Percentiles rank a stretch among this genome's conserved stretches.
Evolutionary conservation across 331 rosid species (phyloP).

Genomic region (Arachis monticola): DNA sequence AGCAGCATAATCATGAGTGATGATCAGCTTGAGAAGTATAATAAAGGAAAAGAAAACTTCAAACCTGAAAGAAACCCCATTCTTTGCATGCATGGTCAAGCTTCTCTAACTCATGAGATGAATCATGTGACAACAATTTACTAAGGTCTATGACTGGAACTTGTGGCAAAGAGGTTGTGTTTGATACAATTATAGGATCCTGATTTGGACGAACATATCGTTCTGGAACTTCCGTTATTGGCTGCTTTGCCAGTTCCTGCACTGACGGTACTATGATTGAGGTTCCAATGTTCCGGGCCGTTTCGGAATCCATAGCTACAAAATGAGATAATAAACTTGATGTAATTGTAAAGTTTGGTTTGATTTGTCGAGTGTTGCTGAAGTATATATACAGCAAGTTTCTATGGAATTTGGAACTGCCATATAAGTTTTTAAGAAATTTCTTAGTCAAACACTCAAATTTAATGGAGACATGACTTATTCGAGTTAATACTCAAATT

Average conservation of each 20-base stretch:
- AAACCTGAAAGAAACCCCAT: slow-evolving; percentile 38
- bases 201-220: slow-evolving; percentile 27
- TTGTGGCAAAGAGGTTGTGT: neutral
- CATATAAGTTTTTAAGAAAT: too few relatives aligned
- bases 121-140: slow-evolving; percentile 16
- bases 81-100: slow-evolving; percentile 17
- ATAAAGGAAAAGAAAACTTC: neutral
- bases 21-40: neutral
- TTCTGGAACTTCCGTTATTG: slow-evolving; percentile 25
- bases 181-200: neutral
- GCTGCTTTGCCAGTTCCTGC: slow-evolving; percentile 31
- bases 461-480: too few relatives aligned
- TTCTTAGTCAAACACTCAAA: too few relatives aligned
- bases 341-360: too few relatives aligned
- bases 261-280: slow-evolving; percentile 34
- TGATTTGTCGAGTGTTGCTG: too few relatives aligned
- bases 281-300: neutral
- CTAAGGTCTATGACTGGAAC: neutral
- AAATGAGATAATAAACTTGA: neutral
- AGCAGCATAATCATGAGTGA: too few relatives aligned
- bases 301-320: slow-evolving; percentile 28
- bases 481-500: too few relatives aligned
- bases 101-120: neutral
- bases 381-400: too few relatives aligned
- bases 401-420: too few relatives aligned